Percentiles rank a stretch among this genome's conserved stretches.
Conservation (phyloP, 768 basidiomycete species). For the Macrolepiota albuminosa region DNA sequence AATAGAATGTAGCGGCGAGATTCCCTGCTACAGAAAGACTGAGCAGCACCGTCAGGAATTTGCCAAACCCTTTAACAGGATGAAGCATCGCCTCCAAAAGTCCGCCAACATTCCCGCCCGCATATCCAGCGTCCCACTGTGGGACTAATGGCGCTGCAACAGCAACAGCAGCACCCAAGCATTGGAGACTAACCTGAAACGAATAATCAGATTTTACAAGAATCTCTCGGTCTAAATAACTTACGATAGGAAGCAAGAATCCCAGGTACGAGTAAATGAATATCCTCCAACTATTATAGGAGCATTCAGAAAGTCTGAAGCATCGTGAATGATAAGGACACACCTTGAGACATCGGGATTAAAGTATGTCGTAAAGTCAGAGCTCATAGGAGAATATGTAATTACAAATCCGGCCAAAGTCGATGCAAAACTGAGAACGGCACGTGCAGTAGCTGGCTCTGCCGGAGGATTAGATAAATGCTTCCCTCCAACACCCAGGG, state of each 20-base stretch:
- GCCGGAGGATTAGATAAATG: constrained; percentile 49
- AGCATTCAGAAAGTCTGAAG: neutral
- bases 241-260: constrained; percentile 54
- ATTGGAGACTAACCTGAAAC: constrained; percentile 37
- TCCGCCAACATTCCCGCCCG: constrained; percentile 60
- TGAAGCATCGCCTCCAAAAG: constrained; percentile 65
- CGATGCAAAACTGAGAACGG: constrained; percentile 61
- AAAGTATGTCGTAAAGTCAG: constrained; percentile 77
- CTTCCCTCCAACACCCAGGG: constrained; percentile 69
- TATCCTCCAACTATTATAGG: constrained; percentile 47
- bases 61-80: constrained; percentile 70
- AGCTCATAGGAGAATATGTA: constrained; percentile 54
- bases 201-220: neutral
- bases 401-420: constrained; percentile 72
- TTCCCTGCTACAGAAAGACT: constrained; percentile 80
- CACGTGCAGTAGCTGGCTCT: constrained; percentile 47
- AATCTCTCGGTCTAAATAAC: constrained; percentile 4
- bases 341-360: constrained; percentile 54
- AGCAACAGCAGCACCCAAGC: constrained; percentile 61
- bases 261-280: constrained; percentile 69
- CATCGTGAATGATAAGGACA: neutral
- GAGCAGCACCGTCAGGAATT: constrained; percentile 76
- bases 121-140: constrained; percentile 57
- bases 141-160: constrained; percentile 52
- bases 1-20: constrained; percentile 81